Conservation (phyloP, 2,329 filamentous ascomycete genomes). For the Endoconidiophora laricicola region DNA sequence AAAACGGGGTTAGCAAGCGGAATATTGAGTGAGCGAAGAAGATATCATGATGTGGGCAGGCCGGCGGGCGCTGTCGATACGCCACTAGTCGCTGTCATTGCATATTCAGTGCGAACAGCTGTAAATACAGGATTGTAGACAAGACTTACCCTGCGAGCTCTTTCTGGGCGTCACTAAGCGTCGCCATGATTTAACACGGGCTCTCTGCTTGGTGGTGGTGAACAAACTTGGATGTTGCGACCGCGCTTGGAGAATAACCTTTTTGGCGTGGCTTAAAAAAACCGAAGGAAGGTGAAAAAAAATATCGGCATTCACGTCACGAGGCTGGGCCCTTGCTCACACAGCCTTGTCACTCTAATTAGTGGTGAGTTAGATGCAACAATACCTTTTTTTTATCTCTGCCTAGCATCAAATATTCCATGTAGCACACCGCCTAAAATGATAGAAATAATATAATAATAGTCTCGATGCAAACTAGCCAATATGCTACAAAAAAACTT, state of each 20-base stretch:
- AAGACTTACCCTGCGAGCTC: slow-evolving; percentile 40
- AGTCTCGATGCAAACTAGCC: no score
- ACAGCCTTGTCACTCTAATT: slow-evolving; percentile 8
- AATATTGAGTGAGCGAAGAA: slow-evolving; percentile 5
- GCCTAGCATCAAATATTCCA: background rate
- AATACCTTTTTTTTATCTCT: background rate
- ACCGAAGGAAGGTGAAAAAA: slow-evolving; percentile 3
- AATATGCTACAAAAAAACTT: no score
- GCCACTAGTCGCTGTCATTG: background rate
- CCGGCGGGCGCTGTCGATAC: background rate
- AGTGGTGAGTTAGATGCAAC: background rate
- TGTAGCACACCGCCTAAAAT: no score
- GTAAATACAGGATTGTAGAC: background rate
- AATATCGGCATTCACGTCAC: slow-evolving; percentile 9
- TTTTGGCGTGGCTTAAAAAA: background rate
- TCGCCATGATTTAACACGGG: slow-evolving; percentile 13
- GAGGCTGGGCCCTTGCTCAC: slow-evolving; percentile 7
- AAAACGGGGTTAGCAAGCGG: slow-evolving; percentile 8
- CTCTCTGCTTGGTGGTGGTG: no score
- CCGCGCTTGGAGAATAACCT: background rate
- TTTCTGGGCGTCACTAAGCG: slow-evolving; percentile 33
- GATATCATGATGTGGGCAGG: background rate
- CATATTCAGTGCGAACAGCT: background rate
- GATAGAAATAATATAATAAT: no score
- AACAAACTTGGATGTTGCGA: background rate